Evolutionary conservation across 1,139 yeast species (phyloP), one percentile per base, ranked within the genome.

Genomic region (Keqinozyma sinolaborantium): DNA sequence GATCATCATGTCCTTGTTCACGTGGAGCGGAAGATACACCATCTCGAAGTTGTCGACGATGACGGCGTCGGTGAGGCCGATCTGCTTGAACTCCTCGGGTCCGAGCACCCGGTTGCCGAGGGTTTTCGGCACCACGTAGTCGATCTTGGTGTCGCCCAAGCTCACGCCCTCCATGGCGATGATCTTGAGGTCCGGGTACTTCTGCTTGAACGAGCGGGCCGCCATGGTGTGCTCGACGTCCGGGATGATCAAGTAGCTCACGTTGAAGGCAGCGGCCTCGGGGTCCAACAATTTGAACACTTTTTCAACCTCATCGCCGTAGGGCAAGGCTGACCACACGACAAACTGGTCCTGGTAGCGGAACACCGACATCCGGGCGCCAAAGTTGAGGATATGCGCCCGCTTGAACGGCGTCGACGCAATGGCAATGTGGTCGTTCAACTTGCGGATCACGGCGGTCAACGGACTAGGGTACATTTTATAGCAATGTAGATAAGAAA

Each of bases 311-410:
- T 56, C 63, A 4, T 64, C 60, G 1, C 78, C 75, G 45, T 67
- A 73, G 1, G 87, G 87, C 29, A 80, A 64, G 1, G 86, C 79
- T 3, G 80, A 71, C 72, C 79, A 76, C 6, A 81, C 72, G 7
- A 77, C 54, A 14, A 78, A 56, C 29, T 59, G 52, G 30, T 56
- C 51, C 24, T 64, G 51, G 34, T 58, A 48, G 30, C 70, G 56
- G 36, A 68, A 50, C 6, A 78, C 54, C 0, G 84, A 73, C 74
- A 77, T 70, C 37, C 87, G 61, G 12, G 74, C 80, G 16, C 88
- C 90, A 40, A 80, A 70, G 34, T 73, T 68, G 33, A 78, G 39
- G 28, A 49, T 53, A 34, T 60, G 53, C 8, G 54, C 45, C 32
- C 73, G 48, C 8, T 61, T 54, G 58, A 77, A 77, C 1, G 70